phyloP scores from a whole-genome alignment of 2,329 filamentous ascomycete species.

The Talaromyces marneffei region DNA sequence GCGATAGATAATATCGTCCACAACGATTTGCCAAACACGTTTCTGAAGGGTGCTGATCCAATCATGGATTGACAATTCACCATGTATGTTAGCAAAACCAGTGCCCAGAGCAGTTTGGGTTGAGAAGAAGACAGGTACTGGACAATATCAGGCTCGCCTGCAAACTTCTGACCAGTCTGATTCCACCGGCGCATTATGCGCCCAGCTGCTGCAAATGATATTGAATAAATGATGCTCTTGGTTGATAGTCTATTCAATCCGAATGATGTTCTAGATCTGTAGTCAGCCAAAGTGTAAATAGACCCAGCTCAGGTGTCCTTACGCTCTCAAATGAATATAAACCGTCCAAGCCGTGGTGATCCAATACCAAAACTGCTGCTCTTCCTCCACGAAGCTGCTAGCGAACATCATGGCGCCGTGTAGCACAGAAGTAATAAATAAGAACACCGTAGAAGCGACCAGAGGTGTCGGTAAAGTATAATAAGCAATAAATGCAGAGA shows the following conservation, averaged over 20 bases:
- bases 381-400: slow-evolving; percentile 95
- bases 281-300: neutral
- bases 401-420: slow-evolving; percentile 95
- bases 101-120: slow-evolving; percentile 64
- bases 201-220: slow-evolving; percentile 55
- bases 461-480: slow-evolving; percentile 22
- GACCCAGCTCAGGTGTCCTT: neutral
- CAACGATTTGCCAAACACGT: slow-evolving; percentile 18
- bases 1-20: slow-evolving; percentile 32
- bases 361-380: slow-evolving; percentile 99
- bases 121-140: slow-evolving; percentile 62
- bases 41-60: slow-evolving; percentile 22
- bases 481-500: slow-evolving; percentile 30
- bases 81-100: slow-evolving; percentile 65
- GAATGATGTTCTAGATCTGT: neutral
- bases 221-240: slow-evolving; percentile 17
- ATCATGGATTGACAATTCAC: slow-evolving; percentile 48
- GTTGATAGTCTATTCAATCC: neutral
- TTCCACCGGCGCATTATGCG: slow-evolving; percentile 79
- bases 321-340: slow-evolving; percentile 42
- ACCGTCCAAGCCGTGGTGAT: slow-evolving; percentile 48
- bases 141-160: slow-evolving; percentile 82
- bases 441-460: slow-evolving; percentile 25
- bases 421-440: slow-evolving; percentile 50
- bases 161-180: slow-evolving; percentile 93